A percentile compares a stretch with the other conserved stretches of the same genome.
Conservation (phyloP, 805 yeast genomes). For the Yamadazyma olivae region DNA sequence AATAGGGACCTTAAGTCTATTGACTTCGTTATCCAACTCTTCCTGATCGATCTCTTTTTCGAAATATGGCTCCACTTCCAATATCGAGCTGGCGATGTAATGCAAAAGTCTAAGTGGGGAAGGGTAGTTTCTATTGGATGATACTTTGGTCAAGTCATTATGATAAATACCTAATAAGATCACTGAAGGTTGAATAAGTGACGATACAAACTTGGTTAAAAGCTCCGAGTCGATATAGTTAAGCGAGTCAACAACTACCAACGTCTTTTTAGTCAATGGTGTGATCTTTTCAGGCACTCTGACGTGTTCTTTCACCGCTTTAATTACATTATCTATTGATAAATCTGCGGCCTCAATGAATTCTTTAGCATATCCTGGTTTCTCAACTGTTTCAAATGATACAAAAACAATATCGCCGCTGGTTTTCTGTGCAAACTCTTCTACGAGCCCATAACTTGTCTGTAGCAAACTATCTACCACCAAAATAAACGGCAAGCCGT, state of each 20-base stretch:
- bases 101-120: conserved; percentile 47
- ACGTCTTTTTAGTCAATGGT: conserved; percentile 7
- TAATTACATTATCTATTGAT: conserved; percentile 1
- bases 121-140: conserved; percentile 47
- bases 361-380: conserved; percentile 47
- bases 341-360: conserved; percentile 44
- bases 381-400: conserved; percentile 63
- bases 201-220: conserved; percentile 49
- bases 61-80: conserved; percentile 53
- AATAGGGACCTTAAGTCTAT: conserved; percentile 46
- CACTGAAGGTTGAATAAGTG: conserved; percentile 34
- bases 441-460: conserved; percentile 53
- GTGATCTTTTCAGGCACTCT: background rate
- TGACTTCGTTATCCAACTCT: conserved; percentile 37
- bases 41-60: conserved; percentile 42
- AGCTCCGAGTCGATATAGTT: conserved; percentile 50
- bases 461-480: conserved; percentile 70
- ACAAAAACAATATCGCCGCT: conserved; percentile 44
- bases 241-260: conserved; percentile 55
- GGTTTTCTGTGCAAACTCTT: conserved; percentile 52
- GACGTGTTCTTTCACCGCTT: background rate
- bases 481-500: conserved; percentile 69
- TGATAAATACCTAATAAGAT: conserved; percentile 37
- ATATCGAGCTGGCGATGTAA: conserved; percentile 72
- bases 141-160: conserved; percentile 16